These are phyloP conservation scores for Allomyces macrogynus DNA, from an alignment of 192 early-diverging fungal species.

Conservation along the genomic window DNA sequence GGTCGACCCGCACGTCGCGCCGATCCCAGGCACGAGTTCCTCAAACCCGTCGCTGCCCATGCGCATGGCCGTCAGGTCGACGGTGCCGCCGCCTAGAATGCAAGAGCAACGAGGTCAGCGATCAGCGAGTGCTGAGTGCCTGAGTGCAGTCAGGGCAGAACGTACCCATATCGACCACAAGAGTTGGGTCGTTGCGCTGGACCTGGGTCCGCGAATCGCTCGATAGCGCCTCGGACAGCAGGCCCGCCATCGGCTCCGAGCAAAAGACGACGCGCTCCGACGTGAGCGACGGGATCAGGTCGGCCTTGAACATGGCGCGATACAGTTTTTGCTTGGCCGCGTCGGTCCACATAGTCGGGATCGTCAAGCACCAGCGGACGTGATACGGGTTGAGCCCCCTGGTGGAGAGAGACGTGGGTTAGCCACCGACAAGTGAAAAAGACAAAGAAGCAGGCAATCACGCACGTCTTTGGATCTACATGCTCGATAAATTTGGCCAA, in stretches of 20 bases:
- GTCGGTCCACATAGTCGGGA: background rate
- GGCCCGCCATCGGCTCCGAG: background rate
- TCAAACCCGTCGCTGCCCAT: background rate
- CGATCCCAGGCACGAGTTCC: background rate
- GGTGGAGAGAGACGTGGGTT: background rate
- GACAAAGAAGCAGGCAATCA: background rate
- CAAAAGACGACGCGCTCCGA: background rate
- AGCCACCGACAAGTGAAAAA: background rate
- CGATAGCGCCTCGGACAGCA: background rate
- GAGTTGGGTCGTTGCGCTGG: background rate
- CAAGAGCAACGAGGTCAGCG: background rate
- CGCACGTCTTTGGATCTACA: background rate
- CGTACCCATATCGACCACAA: background rate
- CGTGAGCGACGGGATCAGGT: background rate
- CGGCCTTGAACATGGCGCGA: background rate
- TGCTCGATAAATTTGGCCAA: no score
- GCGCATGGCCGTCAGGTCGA: background rate
- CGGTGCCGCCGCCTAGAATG: background rate
- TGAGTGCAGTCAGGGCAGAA: background rate
- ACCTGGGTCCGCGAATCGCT: background rate
- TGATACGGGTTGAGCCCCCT: background rate
- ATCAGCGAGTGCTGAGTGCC: no score
- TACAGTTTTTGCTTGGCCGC: background rate
- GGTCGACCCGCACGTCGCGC: background rate
- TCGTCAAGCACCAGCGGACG: background rate